A percentile compares a stretch with the other conserved stretches of the same genome.
These are phyloP conservation scores for Glycine tomentella DNA, from an alignment of 306 rosid species.

Conservation along the genomic window DNA sequence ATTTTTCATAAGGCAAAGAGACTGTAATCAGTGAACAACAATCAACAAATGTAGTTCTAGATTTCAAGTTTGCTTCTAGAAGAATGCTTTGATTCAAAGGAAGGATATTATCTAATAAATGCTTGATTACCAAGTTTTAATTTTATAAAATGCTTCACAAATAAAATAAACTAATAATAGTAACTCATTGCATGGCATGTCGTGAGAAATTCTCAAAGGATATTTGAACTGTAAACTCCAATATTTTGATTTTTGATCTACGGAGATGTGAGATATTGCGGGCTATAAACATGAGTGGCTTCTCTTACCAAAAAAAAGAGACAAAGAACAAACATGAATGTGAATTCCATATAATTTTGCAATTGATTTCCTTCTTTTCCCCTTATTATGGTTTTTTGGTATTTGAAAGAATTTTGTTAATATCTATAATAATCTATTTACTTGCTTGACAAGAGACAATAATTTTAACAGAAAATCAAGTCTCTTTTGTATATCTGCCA, in stretches of 20 bases:
- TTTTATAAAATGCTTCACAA: not conserved
- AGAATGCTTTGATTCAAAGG: conserved; percentile 3
- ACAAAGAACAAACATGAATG: conserved; percentile 7
- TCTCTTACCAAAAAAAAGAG: not conserved
- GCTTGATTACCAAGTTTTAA: conserved; percentile 3
- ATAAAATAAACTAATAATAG: not conserved
- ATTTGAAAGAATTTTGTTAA: not conserved
- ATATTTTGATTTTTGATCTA: not conserved
- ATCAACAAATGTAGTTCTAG: not conserved
- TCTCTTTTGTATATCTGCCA: conserved; percentile 1
- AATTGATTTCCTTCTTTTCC: not conserved
- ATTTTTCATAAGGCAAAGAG: not conserved
- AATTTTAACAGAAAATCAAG: not conserved
- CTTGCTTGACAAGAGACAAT: not conserved
- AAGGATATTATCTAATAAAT: conserved; percentile 21
- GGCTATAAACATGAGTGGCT: not conserved
- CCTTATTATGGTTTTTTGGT: not conserved
- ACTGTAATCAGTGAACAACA: not conserved
- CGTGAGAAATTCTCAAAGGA: not conserved
- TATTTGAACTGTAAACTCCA: conserved; percentile 6
- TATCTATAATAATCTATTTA: not conserved
- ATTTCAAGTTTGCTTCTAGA: not conserved
- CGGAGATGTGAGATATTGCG: not conserved
- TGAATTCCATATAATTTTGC: not conserved
- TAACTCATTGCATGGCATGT: conserved; percentile 12